Base-by-base conservation (phyloP, 805 yeast species). In the Cyberlindnera euphorbiiphila region DNA sequence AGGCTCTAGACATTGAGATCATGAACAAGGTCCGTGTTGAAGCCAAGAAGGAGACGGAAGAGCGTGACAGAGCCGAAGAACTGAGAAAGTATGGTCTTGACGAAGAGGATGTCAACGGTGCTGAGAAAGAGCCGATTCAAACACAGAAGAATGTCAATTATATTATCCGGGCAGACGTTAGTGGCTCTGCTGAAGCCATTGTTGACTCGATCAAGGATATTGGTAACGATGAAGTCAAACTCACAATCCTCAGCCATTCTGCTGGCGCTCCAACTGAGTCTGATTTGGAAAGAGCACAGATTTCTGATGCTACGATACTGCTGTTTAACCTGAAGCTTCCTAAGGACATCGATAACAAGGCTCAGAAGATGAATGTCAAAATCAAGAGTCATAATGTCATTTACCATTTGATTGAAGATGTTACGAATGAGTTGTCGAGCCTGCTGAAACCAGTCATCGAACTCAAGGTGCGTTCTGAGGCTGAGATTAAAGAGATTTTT, bases 171-270 rank as follows among this genome's bases (percentile, higher is more conserved):
- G 85, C 96, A 0, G 98, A 93, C 62, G 97, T 91, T 1, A 80
- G 81, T 49, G 98, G 98, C 0, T 89, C 98, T 1, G 84, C 85
- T 0, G 98, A 93, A 57, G 98, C 98, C 2, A 84, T 93, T 23
- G 72, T 67, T 25, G 96, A 89, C 57, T 78, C 91, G 49, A 76
- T 93, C 32, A 69, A 71, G 41, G 79, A 80, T 10, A 62, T 93
- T n/a, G 97, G 97, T 6, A 89, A 91, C 57, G 85, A 83, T 2
- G 94, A 85, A 54, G 91, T 91, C 6, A 66, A 69, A 42, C 75
- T 88, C 4, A 61, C 68, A n/a, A 78, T 91, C 2, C 60, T 93
- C 4, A 74, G 74, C 29, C 72, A 80, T 25, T 88, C 81, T 18
- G 96, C 89, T 6, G 98, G 98, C 5, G 57, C 76, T 0, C 82